Base-by-base conservation (phyloP, 495 filamentous ascomycete genomes). In the Thermochaetoides thermophila region DNA sequence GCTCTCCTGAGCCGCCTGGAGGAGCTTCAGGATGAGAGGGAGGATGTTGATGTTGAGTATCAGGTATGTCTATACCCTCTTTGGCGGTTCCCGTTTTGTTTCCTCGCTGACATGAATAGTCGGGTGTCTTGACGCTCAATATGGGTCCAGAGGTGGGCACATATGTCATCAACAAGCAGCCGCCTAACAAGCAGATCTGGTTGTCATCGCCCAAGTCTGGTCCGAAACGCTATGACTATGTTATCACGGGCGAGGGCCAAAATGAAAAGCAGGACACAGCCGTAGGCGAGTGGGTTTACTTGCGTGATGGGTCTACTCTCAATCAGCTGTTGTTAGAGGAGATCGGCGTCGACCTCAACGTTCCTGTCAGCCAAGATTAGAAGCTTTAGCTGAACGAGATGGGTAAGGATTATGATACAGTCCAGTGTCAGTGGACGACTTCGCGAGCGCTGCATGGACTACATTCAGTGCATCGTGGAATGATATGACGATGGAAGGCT, bases 151-250 rank as follows among this genome's bases (percentile, higher is more conserved):
- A 68, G 0, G 49, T 69, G 9, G 87, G 86, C 30, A 84, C 72
- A 15, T 97, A 84, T 44, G 78, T 96, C 2, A 64, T 97, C 50
- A 96, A 96, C 69, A 97, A 97, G 60, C 89, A 96, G 55, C 89
- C 89, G 0, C 83, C 85, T 13, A 96, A 92, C 65, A 83, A 78
- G 61, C 89, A 97, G 55, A 87, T 97, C 48, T 97, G 91, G 89
- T 73, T 97, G 17, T 84, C 81, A 21, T 93, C 84, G 13, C 89
- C 89, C 4, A 64, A 79, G 28, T 79, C 80, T n/a, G 89, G 89
- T 0, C 91, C 91, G 1, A 94, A 93, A 56, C 72, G 84, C 30
- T 96, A 76, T 57, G 83, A 95, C 48, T 96, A 79, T 66, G 78
- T 91, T 16, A 46, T 81, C 16, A 40, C 63, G 22, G 71, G 72